Evolutionary conservation across 257 asterid genomes (phyloP).

Genomic region (Handroanthus guayacan): DNA sequence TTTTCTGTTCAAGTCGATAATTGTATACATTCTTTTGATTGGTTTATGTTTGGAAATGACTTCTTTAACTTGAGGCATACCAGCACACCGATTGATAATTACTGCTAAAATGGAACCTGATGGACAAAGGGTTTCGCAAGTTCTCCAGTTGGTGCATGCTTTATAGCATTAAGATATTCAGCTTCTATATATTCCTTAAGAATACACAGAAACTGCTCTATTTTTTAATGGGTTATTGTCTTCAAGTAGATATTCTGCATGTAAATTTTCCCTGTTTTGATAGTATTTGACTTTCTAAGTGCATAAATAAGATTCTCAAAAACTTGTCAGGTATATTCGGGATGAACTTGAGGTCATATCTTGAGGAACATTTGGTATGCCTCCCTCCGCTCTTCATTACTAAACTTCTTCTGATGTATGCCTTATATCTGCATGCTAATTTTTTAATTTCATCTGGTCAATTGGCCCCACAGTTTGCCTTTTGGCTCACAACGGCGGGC

Average conservation of each 20-base stretch:
- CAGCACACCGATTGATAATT: neutral
- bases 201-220: neutral
- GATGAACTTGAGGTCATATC: slow-evolving; percentile 96
- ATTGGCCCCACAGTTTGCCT: slow-evolving; percentile 73
- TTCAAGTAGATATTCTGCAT: slow-evolving; percentile 15
- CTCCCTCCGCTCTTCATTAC: slow-evolving; percentile 22
- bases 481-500: slow-evolving; percentile 95
- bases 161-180: neutral
- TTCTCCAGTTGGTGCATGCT: slow-evolving; percentile 1
- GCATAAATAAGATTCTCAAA: slow-evolving; percentile 7
- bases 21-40: neutral
- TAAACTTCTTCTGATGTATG: neutral
- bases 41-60: neutral
- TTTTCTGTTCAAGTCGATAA: neutral
- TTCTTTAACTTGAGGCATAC: neutral
- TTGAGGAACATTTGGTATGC: slow-evolving; percentile 86
- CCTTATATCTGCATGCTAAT: slow-evolving; percentile 20
- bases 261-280: neutral
- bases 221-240: neutral
- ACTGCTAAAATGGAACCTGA: neutral
- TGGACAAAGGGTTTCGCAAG: neutral
- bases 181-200: neutral
- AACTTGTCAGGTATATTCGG: slow-evolving; percentile 89
- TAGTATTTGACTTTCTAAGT: neutral
- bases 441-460: slow-evolving; percentile 21